A percentile compares a stretch with the other conserved stretches of the same genome.
Evolutionary conservation across 768 basidiomycete genomes (phyloP).

Genomic region (Russula compacta): DNA sequence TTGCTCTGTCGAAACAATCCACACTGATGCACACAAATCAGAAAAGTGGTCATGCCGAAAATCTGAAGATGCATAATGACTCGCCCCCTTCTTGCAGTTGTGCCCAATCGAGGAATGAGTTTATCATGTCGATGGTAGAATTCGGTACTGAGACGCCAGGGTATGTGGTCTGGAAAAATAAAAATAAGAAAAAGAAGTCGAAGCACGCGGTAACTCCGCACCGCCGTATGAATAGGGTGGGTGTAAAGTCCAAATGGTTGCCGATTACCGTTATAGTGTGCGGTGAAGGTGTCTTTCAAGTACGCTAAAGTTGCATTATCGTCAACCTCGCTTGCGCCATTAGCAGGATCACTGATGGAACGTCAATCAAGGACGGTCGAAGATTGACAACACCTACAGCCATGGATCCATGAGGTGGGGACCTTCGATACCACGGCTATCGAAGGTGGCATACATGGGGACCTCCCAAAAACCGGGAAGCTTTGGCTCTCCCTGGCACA

Average conservation of each 20-base stretch:
- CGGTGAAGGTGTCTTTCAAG: conserved; percentile 66
- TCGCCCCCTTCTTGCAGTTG: conserved; percentile 57
- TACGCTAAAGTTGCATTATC: conserved; percentile 58
- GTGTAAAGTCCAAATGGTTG: conserved; percentile 78
- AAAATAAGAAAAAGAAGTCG: not conserved
- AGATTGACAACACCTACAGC: conserved; percentile 42
- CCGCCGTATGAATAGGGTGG: conserved; percentile 70
- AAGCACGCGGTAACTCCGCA: conserved; percentile 23
- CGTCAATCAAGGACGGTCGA: not conserved
- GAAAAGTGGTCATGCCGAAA: not conserved
- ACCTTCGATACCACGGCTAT: conserved; percentile 43
- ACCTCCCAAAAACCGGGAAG: conserved; percentile 79
- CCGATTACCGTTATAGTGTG: conserved; percentile 64
- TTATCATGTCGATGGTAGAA: conserved; percentile 65
- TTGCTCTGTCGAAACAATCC: conserved; percentile 67
- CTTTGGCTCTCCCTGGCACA: conserved; percentile 61
- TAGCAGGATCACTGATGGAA: conserved; percentile 35
- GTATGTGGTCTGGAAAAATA: conserved; percentile 35
- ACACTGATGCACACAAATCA: conserved; percentile 33
- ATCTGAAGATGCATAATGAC: conserved; percentile 9
- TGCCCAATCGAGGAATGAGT: conserved; percentile 74
- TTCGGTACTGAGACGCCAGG: conserved; percentile 46
- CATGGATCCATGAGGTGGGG: conserved; percentile 78
- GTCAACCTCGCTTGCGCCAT: conserved; percentile 41
- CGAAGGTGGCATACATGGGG: conserved; percentile 77